These are phyloP conservation scores for Penicillium sclerotigenum DNA, from an alignment of 2,329 filamentous ascomycete species.

Conservation along the genomic window DNA sequence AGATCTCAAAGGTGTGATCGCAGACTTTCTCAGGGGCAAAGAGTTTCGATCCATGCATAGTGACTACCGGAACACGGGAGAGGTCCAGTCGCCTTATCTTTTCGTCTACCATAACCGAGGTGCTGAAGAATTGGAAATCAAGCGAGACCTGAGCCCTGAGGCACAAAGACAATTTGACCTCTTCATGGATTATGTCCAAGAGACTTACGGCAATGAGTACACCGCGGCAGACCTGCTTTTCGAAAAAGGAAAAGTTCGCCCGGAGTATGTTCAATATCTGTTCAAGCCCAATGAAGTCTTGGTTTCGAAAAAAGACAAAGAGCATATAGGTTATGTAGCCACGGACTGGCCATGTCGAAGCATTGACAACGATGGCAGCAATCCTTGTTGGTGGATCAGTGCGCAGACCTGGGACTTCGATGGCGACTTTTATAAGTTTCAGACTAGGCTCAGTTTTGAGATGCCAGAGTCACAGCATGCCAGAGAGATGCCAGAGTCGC, in stretches of 20 bases:
- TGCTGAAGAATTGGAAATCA: neutral
- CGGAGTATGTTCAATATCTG: slow-evolving; percentile 2
- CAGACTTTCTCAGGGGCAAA: neutral
- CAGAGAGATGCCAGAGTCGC: neutral
- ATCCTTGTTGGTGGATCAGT: neutral
- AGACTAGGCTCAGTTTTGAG: neutral
- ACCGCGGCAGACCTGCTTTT: neutral
- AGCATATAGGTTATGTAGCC: slow-evolving; percentile 3
- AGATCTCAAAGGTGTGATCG: neutral
- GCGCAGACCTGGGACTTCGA: neutral
- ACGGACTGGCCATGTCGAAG: neutral
- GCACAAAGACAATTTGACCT: neutral
- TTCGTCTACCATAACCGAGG: neutral
- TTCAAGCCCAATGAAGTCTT: slow-evolving; percentile 8
- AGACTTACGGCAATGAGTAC: neutral
- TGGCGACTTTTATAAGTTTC: neutral
- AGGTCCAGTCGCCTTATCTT: slow-evolving; percentile 1
- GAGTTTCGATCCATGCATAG: neutral
- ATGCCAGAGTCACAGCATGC: neutral
- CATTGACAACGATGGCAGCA: neutral
- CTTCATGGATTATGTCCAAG: slow-evolving; percentile 1
- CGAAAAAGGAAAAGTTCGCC: neutral
- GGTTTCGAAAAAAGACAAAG: neutral
- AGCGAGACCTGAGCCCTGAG: neutral
- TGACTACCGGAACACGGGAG: neutral